These are phyloP conservation scores for Termitomyces sp. DNA, from an alignment of 1,284 basidiomycete species.

Conservation along the genomic window DNA sequence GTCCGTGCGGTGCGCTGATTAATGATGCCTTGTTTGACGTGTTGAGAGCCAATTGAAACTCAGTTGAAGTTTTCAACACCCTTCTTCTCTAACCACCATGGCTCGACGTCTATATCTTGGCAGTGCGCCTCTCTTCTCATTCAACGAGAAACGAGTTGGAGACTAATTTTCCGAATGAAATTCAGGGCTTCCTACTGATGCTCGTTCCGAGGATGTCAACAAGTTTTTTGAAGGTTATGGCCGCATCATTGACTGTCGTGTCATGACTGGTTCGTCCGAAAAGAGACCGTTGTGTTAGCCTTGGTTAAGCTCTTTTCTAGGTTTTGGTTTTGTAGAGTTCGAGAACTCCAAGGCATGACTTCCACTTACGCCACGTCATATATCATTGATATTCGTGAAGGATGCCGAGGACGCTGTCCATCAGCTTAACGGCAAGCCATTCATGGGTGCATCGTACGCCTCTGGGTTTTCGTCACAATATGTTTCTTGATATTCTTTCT, in stretches of 20 bases:
- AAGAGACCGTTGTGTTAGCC: constrained; percentile 17
- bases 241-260: constrained; percentile 82
- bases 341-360: constrained; percentile 65
- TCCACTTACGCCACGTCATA: constrained; percentile 2
- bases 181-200: constrained; percentile 72
- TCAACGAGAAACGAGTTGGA: constrained; percentile 6
- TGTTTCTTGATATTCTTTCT: constrained; percentile 5
- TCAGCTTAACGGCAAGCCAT: constrained; percentile 80
- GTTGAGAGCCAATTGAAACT: constrained; percentile 28
- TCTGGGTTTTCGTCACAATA: neutral
- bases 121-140: constrained; percentile 44
- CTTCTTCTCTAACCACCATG: constrained; percentile 54
- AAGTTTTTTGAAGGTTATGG: constrained; percentile 87
- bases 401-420: constrained; percentile 90
- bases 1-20: constrained; percentile 36
- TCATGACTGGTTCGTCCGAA: constrained; percentile 77
- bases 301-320: constrained; percentile 33
- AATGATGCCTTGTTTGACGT: constrained; percentile 23
- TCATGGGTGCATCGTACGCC: constrained; percentile 80
- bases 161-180: constrained; percentile 9
- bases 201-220: constrained; percentile 72
- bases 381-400: constrained; percentile 33
- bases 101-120: constrained; percentile 80
- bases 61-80: constrained; percentile 32
- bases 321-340: constrained; percentile 94